phyloP scores from a whole-genome alignment of 305 asterid genomes.

The Galium porrigens region DNA sequence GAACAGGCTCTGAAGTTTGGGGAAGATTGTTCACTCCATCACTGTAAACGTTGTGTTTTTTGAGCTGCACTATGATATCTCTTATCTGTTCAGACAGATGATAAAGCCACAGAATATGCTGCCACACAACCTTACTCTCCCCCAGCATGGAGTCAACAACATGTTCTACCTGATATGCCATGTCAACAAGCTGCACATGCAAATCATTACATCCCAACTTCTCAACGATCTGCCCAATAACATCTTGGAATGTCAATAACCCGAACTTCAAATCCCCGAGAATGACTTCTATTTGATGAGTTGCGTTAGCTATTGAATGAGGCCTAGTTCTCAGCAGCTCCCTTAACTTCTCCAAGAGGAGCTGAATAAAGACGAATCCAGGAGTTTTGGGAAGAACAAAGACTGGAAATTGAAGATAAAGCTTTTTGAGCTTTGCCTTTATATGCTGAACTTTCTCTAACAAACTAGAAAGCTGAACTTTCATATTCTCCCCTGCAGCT shows the following conservation, averaged over 20 bases:
- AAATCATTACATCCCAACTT: not conserved
- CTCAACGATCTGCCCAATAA: too few relatives aligned
- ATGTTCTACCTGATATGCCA: not conserved
- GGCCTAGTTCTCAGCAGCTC: not conserved
- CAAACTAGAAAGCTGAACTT: conserved; percentile 5
- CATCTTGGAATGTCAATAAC: not conserved
- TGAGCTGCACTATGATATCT: not conserved
- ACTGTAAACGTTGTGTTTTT: not conserved
- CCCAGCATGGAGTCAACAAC: not conserved
- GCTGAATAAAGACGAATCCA: not conserved
- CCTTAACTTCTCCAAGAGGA: not conserved
- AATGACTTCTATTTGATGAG: not conserved
- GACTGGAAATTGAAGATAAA: not conserved
- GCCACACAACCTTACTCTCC: not conserved
- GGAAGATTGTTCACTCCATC: not conserved
- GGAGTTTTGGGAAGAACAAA: not conserved
- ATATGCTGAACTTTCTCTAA: conserved; percentile 7
- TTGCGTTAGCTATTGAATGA: not conserved
- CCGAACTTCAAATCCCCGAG: not conserved
- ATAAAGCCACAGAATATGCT: not conserved
- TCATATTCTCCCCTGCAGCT: not conserved
- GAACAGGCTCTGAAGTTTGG: not conserved
- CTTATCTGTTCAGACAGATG: not conserved
- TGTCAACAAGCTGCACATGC: not conserved
- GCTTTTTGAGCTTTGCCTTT: not conserved